Base-by-base conservation (phyloP, 2,329 filamentous ascomycete species). In the Aschersonia sp. region DNA sequence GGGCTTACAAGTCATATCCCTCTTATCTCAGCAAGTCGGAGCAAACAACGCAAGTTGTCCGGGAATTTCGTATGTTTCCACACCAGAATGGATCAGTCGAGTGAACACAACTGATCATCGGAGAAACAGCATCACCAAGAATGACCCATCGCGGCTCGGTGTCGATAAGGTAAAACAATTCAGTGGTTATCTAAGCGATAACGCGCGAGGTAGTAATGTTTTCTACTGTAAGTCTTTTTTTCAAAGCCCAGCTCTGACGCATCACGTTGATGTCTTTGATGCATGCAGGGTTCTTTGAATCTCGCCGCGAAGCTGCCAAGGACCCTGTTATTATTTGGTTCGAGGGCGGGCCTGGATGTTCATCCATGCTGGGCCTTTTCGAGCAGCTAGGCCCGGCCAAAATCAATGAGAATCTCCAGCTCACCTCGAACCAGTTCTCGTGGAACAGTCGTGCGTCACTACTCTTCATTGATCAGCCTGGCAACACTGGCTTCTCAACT, bases 381-480 rank as follows among this genome's bases (percentile, higher is more conserved):
- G 83, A 96, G 72, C 91, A 97, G 71, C 84, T 97, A 51, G 92
- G 92, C 46, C 91, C 92, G 9, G 82, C 88, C 32, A 85, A 81
- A 52, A 80, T 97, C 63, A 77, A 85, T 63, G 78, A 89, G 74
- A 83, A 94, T 56, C 74, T 87, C 59, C 79, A 89, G 66, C 66
- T 89, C 48, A 77, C 86, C 59, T 80, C 81, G 74, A 98, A 98
- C 71, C 82, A 85, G 46, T 82, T 80, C 68, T 86, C 89, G 5
- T 97, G 92, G 92, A 97, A 96, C 71, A 82, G 80, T 65, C 97
- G 97, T 61, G 91, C 92, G 54, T 95, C 89, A 41, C 89, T 98
- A 61, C 96, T 98, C 70, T 98, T 97, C 84, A 81, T 98, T 54
- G 92, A 97, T 67, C 91, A 97, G 72, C 92, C 92, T 52, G 89